Base-by-base conservation (phyloP, 352 stramenopile genomes). In the Globisporangium canariense region DNA sequence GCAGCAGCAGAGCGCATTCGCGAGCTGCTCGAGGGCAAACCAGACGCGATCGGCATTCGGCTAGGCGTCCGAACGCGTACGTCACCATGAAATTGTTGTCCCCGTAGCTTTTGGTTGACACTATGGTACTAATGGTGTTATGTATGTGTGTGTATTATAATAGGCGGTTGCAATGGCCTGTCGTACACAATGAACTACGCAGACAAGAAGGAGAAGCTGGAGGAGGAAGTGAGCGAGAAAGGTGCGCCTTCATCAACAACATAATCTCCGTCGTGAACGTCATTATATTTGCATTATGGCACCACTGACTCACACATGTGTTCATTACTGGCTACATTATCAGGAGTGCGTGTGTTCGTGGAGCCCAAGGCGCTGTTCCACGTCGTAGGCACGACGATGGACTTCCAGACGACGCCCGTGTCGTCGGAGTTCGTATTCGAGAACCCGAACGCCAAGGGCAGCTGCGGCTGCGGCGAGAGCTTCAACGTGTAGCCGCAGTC, bases 171-270 rank as follows among this genome's bases (percentile, higher is more conserved):
- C 81, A 99, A 99, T 78, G 98, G 98, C 0, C 71, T 99, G 22
- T 98, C 92, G 32, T 99, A 99, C 78, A 99, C 97, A 16, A 94
- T 99, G 75, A 99, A 99, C 78, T 99, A 99, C 77, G 97, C 96
- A 16, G 93, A 97, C 59, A 96, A 98, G 74, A 94, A 96, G 66
- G 88, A 96, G 54, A 90, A 91, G 52, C 79, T 98, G 59, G 95
- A 99, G 75, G 90, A 98, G 66, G 90, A 97, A 79, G 96, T 99
- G 70, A 79, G 72, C 60, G 89, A 94, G 62, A 93, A 93, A 67
- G 87, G 86, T 94, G 38, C 51, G 60, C 5, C 10, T 4, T 30
- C 20, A 43, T 58, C 34, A 28, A 8, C 40, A 13, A 34, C 3
- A 3, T 45, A 30, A 51, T 43, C 5, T 13, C 16, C 25, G 11